phyloP scores from a whole-genome alignment of 2,329 filamentous ascomycete species.

The Pseudogymnoascus sp. region DNA sequence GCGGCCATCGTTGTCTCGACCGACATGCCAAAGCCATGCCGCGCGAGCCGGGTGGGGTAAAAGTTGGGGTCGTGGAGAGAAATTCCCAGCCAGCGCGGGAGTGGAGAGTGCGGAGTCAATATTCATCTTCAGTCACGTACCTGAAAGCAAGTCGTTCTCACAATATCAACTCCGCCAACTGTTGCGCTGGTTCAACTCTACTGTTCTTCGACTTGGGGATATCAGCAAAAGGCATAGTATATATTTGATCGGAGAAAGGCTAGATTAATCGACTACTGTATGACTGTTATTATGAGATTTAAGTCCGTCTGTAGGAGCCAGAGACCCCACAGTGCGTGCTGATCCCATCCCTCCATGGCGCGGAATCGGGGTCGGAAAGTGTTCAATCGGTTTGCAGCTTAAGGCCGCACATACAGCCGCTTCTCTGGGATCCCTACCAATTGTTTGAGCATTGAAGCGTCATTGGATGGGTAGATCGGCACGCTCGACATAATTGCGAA shows the following conservation, averaged over 20 bases:
- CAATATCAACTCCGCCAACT: not conserved
- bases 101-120: not conserved
- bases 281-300: not conserved
- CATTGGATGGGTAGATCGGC: slow-evolving; percentile 3
- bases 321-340: not conserved
- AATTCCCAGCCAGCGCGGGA: slow-evolving; percentile 3
- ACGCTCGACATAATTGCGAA: not conserved
- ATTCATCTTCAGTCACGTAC: not conserved
- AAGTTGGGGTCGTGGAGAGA: not conserved
- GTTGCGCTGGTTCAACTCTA: not conserved
- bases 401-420: not conserved
- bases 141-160: not conserved
- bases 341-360: not conserved
- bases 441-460: not conserved
- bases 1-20: not conserved
- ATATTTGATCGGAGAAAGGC: not conserved
- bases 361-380: not conserved
- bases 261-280: no score
- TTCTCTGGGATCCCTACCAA: not conserved
- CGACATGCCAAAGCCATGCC: not conserved
- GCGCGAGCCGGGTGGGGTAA: not conserved
- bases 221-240: not conserved
- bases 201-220: not conserved
- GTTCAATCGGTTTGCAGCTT: not conserved
- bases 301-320: not conserved